Evolutionary conservation across 345 rosid genomes (phyloP), one percentile per base, ranked within the genome.

Genomic region (Lepidium aucheri): DNA sequence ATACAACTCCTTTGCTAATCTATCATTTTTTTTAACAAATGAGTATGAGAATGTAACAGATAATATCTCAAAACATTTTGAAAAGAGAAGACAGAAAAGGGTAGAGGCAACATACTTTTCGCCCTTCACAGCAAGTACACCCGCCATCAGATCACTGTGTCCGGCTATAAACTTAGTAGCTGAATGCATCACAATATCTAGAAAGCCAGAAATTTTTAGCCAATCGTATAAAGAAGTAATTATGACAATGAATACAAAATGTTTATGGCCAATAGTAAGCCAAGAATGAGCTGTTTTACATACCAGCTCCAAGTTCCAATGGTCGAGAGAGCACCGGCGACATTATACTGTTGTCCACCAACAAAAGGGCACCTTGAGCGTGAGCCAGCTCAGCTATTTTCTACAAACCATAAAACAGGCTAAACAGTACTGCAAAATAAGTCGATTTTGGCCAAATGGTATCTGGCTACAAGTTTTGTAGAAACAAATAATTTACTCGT

Each of bases 121-220:
- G 53, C 89, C 96, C 80, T 80, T 94, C 33, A 90, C 95, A n/a
- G 94, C 86, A 75, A 94, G 93, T 52, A 88, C 99, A 36, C 97
- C 97, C 12, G 93, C 97, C 97, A 90, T 94, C 55, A 94, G 74
- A 77, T 94, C 96, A 74, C 97, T 86, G 69, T 90, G 99, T 68
- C 99, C 97, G 22, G 96, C 80, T 68, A 88, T 83, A 70, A 94
- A 94, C 68, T 94, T 90, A 36, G 99, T 94, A 65, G 96, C 97
- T 0, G 99, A 94, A 61, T 90, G 96, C 99, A 94, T 90, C 54
- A 90, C 97, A 34, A 90, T 94, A 70, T 94, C 99, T 87, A 83
- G 68, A 68, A 79, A 24, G 35, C 59, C 50, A 72, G 32, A 60
- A 8, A 53, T 45, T 35, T 45, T 2, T 8, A 50, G 49, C 7